phyloP scores from a whole-genome alignment of 2,329 filamentous ascomycete species.

The Aspergillus sp. region DNA sequence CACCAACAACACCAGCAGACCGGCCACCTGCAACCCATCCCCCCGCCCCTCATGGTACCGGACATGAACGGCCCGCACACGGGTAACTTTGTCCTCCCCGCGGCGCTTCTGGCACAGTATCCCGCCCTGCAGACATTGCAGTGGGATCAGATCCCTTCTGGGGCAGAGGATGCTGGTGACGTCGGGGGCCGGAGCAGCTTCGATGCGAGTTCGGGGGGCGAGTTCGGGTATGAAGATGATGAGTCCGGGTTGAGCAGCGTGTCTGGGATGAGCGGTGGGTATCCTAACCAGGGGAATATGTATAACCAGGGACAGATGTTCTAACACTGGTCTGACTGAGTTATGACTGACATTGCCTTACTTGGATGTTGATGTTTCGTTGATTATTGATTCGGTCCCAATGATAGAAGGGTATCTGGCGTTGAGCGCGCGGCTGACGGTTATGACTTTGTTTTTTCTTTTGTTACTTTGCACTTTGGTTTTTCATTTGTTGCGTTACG shows the following conservation, averaged over 20 bases:
- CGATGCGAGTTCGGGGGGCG: constrained; percentile 39
- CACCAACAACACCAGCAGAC: constrained; percentile 63
- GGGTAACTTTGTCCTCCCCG: constrained; percentile 68
- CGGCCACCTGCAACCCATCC: constrained; percentile 52
- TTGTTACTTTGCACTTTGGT: background rate
- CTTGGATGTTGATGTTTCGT: background rate
- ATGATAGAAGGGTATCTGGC: background rate
- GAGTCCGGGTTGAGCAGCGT: constrained; percentile 31
- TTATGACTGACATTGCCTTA: constrained; percentile 11
- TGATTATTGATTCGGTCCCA: background rate
- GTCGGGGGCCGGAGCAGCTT: constrained; percentile 59
- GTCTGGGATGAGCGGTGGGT: constrained; percentile 30
- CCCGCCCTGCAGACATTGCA: constrained; percentile 86
- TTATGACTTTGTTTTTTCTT: background rate
- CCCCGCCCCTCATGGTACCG: constrained; percentile 55
- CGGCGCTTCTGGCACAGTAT: constrained; percentile 83
- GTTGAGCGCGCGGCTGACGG: background rate
- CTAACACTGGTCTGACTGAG: constrained; percentile 2
- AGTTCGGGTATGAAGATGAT: constrained; percentile 39
- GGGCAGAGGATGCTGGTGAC: constrained; percentile 49
- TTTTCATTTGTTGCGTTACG: no score
- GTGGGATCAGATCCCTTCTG: constrained; percentile 67
- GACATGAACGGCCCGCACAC: constrained; percentile 50
- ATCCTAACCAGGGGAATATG: constrained; percentile 14
- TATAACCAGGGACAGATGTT: constrained; percentile 18